phyloP scores from a whole-genome alignment of 208 protist genomes.

The Leishmania aethiopica region DNA sequence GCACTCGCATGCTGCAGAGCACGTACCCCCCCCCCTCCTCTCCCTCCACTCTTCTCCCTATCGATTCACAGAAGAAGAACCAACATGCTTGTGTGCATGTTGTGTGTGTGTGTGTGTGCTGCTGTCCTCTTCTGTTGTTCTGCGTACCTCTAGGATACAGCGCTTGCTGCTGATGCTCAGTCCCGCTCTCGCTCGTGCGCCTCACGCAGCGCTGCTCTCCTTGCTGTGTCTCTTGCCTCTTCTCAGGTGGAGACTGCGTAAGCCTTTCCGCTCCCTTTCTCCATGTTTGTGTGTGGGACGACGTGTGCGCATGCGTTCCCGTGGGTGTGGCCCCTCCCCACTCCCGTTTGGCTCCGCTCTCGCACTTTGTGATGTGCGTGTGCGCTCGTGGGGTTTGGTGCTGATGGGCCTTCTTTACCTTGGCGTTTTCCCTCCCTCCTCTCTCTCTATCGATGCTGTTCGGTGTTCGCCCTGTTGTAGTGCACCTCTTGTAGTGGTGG shows the following conservation, averaged over 20 bases:
- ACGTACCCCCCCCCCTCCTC: neutral
- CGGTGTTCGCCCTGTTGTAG: neutral
- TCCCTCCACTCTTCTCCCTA: neutral
- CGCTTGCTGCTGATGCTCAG: neutral
- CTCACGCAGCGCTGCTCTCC: neutral
- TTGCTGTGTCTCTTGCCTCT: neutral
- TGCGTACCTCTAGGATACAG: neutral
- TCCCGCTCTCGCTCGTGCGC: neutral
- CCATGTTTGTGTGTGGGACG: neutral
- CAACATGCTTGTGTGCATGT: neutral
- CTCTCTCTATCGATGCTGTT: constrained; percentile 2
- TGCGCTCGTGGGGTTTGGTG: neutral
- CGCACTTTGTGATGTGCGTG: neutral
- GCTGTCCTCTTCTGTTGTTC: neutral
- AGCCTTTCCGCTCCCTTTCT: neutral
- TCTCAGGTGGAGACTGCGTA: neutral
- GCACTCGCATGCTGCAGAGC: neutral
- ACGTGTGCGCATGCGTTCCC: neutral
- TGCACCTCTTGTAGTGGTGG: neutral
- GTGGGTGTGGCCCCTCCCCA: neutral
- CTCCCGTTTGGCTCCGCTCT: neutral
- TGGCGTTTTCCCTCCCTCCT: neutral
- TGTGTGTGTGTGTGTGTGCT: no score
- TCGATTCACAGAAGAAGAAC: neutral
- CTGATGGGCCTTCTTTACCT: neutral